Base-by-base conservation (phyloP, 345 rosid genomes). In the Bruguiera parviflora region DNA sequence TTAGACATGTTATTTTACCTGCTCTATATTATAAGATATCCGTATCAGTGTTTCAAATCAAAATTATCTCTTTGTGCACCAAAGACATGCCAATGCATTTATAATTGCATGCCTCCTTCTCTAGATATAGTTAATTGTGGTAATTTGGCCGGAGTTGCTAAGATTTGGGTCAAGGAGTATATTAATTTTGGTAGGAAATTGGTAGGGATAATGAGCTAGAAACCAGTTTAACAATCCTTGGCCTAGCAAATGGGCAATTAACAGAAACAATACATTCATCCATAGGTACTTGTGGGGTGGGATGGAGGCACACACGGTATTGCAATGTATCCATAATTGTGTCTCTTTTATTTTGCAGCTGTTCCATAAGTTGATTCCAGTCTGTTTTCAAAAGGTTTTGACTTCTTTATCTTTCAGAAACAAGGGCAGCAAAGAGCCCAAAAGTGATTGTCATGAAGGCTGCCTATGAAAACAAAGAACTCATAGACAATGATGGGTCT, bases 341-440 rank as follows among this genome's bases (percentile, higher is more conserved):
- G 47, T 39, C 47, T 9, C 15, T 39, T 39, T 39, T 11, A 43
- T 43, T 43, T 43, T 43, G 18, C 5, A 43, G 49, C 49, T 43
- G 18, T 46, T 64, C 24, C 13, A 53, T 58, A 24, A 35, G 49
- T 31, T 64, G 57, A 25, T 2, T 13, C 19, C 75, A 56, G 18
- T 29, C 11, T 56, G 61, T 60, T 53, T 62, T 69, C 55, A 55
- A 33, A 61, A 39, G 47, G 2, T 3, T 55, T 3, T 55, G 28
- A 21, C 28, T 55, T 55, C 16, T 55, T 22, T 21, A 5, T 65
- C 71, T 64, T 78, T 64, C 87, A 95, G 99, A 88, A 69, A 78
- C 82, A 74, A 90, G 76, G 77, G 79, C 73, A 22, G 84, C 83
- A 82, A 89, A 83, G 81, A 83, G 89, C 72, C 96, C 97, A 31